Evolutionary conservation across 2,329 filamentous ascomycete genomes (phyloP), one percentile per base, ranked within the genome.

Genomic region (Aspergillus transmontanensis): DNA sequence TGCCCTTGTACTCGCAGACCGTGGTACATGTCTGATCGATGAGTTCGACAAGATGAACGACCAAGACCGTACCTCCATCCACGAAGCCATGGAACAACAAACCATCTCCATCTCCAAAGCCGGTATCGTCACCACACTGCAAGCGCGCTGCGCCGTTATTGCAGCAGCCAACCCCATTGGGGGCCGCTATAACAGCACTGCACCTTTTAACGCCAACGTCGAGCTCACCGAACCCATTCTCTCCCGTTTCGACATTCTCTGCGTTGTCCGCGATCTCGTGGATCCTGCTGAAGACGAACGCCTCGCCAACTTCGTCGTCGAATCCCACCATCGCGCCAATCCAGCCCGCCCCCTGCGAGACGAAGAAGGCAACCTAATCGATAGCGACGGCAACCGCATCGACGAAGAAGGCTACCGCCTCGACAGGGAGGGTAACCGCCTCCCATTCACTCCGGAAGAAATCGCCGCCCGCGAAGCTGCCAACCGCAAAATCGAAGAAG

Each of bases 1-100:
- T 74, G 95, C 95, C 4, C 85, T 99, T 12, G 95, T 99, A 72
- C 87, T 99, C 61, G 95, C 95, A 19, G 95, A 99, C 77, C 90
- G 92, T 68, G 95, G 95, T 46, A 97, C 93, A 19, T 98, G 95
- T 74, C 84, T 99, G 34, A 99, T 99, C 66, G 95, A 99, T 73
- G 95, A 99, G 80, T 99, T 99, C 72, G 95, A 99, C 86, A 99
- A 99, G 85, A 99, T 99, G 95, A 98, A 98, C 77, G 95, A 99
- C 76, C 93, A 98, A 76, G 95, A 99, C 78, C 89, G 95, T 68
- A 98, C 95, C 1, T 97, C 93, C 9, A 99, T 99, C 71, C 95
- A 99, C 85, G 95, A 99, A 84, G 95, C 95, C 64, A 99, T 99
- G 95, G 95, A 99, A 79, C 95, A 99, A 80, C 95, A 99, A 81